These are phyloP conservation scores for Exophiala oligosperma DNA, from an alignment of 2,329 filamentous ascomycete genomes.

Conservation along the genomic window DNA sequence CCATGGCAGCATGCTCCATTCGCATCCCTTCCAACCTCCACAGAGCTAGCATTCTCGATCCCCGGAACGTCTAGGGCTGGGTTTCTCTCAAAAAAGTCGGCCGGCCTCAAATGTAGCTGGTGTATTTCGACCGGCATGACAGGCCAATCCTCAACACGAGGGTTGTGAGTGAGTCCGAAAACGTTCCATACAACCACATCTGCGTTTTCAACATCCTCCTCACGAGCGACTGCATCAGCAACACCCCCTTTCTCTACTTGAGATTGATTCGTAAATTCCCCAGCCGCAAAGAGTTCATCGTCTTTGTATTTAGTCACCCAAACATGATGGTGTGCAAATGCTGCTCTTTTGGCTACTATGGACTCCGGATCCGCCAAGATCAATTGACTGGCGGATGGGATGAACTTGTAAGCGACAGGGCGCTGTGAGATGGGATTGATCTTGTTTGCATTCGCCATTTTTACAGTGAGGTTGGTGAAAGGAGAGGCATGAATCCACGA, in stretches of 20 bases:
- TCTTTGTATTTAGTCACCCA: constrained; percentile 54
- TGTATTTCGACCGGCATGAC: constrained; percentile 51
- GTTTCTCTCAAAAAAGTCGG: constrained; percentile 55
- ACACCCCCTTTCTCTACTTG: constrained; percentile 46
- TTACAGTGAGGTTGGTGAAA: constrained; percentile 45
- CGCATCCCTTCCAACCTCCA: constrained; percentile 23
- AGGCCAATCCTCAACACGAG: constrained; percentile 52
- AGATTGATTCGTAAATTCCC: constrained; percentile 50
- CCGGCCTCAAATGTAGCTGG: constrained; percentile 48
- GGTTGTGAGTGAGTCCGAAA: constrained; percentile 54
- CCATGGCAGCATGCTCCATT: constrained; percentile 18
- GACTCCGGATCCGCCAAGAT: constrained; percentile 47
- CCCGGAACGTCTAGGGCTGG: constrained; percentile 54
- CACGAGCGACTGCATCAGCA: constrained; percentile 43
- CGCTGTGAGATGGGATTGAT: constrained; percentile 44
- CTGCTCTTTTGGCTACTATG: constrained; percentile 46
- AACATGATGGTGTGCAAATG: constrained; percentile 51
- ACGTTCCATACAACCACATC: constrained; percentile 53
- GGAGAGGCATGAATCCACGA: constrained; percentile 56
- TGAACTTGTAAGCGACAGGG: constrained; percentile 50
- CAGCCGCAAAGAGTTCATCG: constrained; percentile 51
- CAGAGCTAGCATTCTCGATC: constrained; percentile 34
- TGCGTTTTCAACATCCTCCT: constrained; percentile 43
- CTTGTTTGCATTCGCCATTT: constrained; percentile 48
- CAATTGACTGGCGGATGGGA: constrained; percentile 48